phyloP scores from a whole-genome alignment of 2,329 filamentous ascomycete genomes.

The Pseudogymnoascus sp. region DNA sequence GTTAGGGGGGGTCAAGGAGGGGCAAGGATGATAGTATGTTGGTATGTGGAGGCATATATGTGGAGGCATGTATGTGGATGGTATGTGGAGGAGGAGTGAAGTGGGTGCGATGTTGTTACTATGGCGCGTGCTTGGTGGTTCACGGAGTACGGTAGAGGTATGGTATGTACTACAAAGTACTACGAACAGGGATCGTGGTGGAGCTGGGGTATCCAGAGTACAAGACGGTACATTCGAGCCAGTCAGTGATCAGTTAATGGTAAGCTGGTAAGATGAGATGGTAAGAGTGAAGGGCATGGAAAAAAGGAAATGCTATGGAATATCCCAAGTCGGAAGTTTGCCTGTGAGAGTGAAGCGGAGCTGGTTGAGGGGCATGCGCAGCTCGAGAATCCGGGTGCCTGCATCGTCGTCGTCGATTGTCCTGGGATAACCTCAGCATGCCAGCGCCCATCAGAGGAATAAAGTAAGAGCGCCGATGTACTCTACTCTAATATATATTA shows the following conservation, averaged over 20 bases:
- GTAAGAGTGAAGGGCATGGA: not conserved
- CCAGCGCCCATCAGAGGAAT: slow-evolving; percentile 1
- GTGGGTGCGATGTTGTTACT: too few species aligned
- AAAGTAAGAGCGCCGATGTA: not conserved
- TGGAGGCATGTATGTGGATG: not conserved
- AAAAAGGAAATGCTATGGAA: not conserved
- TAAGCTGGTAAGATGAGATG: not conserved
- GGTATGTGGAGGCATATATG: not conserved
- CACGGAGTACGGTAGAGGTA: not conserved
- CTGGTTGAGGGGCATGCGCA: not conserved
- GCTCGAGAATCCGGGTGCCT: not conserved
- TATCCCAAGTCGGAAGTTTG: not conserved
- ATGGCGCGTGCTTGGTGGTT: not conserved
- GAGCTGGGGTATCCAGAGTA: slow-evolving; percentile 1
- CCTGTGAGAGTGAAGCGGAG: not conserved
- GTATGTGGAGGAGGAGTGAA: not conserved
- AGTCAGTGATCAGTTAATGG: not conserved
- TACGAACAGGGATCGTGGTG: not conserved
- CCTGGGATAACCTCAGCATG: not conserved
- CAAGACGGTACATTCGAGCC: not conserved
- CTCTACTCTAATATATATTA: not conserved
- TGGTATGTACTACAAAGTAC: not conserved
- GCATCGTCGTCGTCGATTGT: not conserved
- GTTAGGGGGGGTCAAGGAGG: not conserved
- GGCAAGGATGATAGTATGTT: not conserved